These are phyloP conservation scores for Limonomyces culmigenus DNA, from an alignment of 1,284 basidiomycete species.

Conservation along the genomic window DNA sequence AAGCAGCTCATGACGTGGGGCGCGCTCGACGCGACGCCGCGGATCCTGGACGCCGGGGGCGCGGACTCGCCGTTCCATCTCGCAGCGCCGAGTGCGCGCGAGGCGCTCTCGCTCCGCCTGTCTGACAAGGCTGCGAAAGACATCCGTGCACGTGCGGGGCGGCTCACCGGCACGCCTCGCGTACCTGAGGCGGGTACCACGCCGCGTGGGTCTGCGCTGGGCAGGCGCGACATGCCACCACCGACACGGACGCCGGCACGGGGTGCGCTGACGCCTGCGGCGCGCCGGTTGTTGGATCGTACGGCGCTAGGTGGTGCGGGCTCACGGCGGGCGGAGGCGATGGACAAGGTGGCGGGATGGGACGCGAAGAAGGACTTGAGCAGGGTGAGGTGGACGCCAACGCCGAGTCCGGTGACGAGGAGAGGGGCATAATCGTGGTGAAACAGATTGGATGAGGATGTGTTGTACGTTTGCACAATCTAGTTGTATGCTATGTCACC, in stretches of 20 bases:
- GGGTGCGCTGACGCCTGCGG: constrained; percentile 71
- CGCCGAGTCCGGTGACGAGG: too few relatives aligned
- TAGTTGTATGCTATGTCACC: too few relatives aligned
- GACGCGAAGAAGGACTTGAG: constrained; percentile 37
- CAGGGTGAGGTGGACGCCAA: constrained; percentile 66
- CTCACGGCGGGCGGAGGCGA: constrained; percentile 46
- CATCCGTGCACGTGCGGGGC: constrained; percentile 20
- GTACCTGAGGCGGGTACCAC: not conserved
- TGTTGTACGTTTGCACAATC: too few relatives aligned
- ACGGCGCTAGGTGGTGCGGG: constrained; percentile 46
- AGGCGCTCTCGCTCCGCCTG: constrained; percentile 62
- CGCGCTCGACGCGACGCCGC: constrained; percentile 72
- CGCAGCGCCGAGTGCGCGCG: constrained; percentile 51
- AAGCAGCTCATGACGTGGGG: constrained; percentile 93
- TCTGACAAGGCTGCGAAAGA: constrained; percentile 57
- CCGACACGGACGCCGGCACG: constrained; percentile 38
- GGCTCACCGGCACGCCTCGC: not conserved
- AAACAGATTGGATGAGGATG: too few relatives aligned
- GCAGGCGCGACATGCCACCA: constrained; percentile 57
- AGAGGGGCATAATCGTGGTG: too few relatives aligned
- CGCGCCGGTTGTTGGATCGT: constrained; percentile 52
- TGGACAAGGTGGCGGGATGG: constrained; percentile 49
- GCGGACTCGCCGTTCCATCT: constrained; percentile 48
- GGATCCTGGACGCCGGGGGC: constrained; percentile 33
- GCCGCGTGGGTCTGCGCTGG: constrained; percentile 35